phyloP scores from a whole-genome alignment of 2,329 filamentous ascomycete species.

The Cytospora mali region DNA sequence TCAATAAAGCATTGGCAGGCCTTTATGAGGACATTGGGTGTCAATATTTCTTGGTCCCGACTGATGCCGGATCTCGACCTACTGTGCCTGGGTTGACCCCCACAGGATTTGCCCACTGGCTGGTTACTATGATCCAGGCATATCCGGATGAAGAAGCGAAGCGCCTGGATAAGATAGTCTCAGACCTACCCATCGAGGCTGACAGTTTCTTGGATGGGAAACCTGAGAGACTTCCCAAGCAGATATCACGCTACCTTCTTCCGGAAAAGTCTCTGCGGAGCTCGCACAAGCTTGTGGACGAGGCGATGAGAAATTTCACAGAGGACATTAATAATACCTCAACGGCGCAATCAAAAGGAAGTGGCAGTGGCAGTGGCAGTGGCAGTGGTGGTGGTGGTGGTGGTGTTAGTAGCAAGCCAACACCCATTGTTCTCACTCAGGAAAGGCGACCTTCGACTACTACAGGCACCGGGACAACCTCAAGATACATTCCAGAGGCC shows the following conservation, averaged over 20 bases:
- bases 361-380: constrained; percentile 1
- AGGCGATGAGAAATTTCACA: constrained; percentile 56
- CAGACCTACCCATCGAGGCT: constrained; percentile 67
- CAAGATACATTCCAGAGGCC: constrained; percentile 21
- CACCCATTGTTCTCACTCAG: constrained; percentile 8
- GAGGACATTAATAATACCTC: constrained; percentile 28
- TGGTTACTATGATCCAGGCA: constrained; percentile 71
- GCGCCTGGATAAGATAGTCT: constrained; percentile 68
- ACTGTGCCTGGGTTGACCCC: constrained; percentile 67
- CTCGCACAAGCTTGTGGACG: constrained; percentile 61
- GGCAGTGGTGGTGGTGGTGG: constrained; percentile 1
- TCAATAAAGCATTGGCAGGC: constrained; percentile 56
- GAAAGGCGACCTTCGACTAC: constrained; percentile 17
- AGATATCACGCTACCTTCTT: constrained; percentile 73
- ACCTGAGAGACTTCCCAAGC: constrained; percentile 76
- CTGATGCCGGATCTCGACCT: constrained; percentile 53
- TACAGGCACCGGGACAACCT: constrained; percentile 7
- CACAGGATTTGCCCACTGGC: constrained; percentile 71
- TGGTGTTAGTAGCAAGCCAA: constrained; percentile 1
- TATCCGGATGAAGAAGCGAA: constrained; percentile 75
- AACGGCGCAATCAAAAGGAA: constrained; percentile 7
- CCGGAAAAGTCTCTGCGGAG: constrained; percentile 61
- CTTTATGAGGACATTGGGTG: constrained; percentile 58
- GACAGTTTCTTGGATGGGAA: constrained; percentile 58
- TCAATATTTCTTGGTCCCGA: constrained; percentile 68